These are phyloP conservation scores for Nakataea oryzae DNA, from an alignment of 2,329 filamentous ascomycete genomes.

Conservation along the genomic window DNA sequence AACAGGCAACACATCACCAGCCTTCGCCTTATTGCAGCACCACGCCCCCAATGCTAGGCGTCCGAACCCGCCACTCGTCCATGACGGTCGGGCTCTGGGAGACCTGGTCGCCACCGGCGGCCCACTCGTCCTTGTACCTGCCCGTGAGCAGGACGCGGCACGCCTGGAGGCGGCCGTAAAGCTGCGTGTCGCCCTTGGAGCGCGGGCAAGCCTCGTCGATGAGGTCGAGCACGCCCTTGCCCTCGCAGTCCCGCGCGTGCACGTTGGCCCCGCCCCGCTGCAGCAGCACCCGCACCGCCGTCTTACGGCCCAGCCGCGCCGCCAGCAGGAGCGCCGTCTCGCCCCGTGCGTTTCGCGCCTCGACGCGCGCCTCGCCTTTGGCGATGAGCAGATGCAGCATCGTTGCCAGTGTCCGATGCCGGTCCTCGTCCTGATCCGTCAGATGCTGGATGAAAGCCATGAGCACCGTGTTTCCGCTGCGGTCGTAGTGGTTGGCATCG, in stretches of 20 bases:
- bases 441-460: constrained; percentile 43
- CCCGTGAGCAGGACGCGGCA: constrained; percentile 18
- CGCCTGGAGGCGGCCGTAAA: constrained; percentile 21
- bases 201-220: constrained; percentile 10
- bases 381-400: constrained; percentile 33
- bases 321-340: constrained; percentile 47
- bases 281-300: constrained; percentile 33
- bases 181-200: constrained; percentile 13
- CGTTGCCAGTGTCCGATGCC: constrained; percentile 26
- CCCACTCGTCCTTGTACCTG: constrained; percentile 4
- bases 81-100: constrained; percentile 1
- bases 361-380: constrained; percentile 28
- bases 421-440: constrained; percentile 39
- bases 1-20: no score
- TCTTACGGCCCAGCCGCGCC: constrained; percentile 39
- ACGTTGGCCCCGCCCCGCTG: constrained; percentile 22
- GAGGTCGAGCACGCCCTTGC: constrained; percentile 20
- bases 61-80: constrained; percentile 1
- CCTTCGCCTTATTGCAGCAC: background rate
- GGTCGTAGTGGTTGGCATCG: constrained; percentile 42
- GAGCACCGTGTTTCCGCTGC: constrained; percentile 39
- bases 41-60: background rate
- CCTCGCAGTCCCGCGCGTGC: constrained; percentile 18
- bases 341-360: constrained; percentile 40
- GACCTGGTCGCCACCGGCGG: background rate